Evolutionary conservation across 352 stramenopile genomes (phyloP).

Genomic region (Pythium coloratum): DNA sequence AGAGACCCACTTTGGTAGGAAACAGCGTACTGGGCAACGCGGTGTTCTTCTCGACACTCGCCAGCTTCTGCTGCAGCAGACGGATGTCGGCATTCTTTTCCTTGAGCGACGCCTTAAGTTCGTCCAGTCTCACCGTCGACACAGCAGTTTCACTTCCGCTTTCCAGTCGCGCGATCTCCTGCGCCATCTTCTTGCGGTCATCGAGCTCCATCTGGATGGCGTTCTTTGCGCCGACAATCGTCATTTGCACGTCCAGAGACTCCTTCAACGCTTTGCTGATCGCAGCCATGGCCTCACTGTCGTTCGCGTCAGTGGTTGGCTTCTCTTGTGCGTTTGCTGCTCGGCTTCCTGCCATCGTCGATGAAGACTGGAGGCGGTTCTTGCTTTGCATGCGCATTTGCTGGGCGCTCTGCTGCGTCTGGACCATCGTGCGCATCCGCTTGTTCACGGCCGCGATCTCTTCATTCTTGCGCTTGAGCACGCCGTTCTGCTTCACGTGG

Average conservation of each 20-base stretch:
- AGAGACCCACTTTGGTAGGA: conserved; percentile 35
- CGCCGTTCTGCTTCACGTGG: conserved; percentile 43
- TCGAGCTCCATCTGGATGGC: conserved; percentile 53
- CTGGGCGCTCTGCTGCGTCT: conserved; percentile 30
- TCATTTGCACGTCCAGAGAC: conserved; percentile 45
- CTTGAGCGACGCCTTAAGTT: conserved; percentile 38
- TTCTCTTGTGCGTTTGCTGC: conserved; percentile 2
- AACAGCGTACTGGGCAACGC: conserved; percentile 43
- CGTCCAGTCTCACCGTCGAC: conserved; percentile 21
- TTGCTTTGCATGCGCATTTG: conserved; percentile 34
- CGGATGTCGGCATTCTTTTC: conserved; percentile 62
- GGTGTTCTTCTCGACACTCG: conserved; percentile 50
- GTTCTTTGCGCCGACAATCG: conserved; percentile 47
- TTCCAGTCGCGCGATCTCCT: conserved; percentile 37
- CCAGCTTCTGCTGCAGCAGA: conserved; percentile 61
- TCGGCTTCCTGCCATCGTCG: not conserved
- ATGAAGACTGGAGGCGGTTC: conserved; percentile 5
- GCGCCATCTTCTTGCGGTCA: conserved; percentile 49
- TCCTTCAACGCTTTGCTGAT: conserved; percentile 40
- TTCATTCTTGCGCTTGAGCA: conserved; percentile 66
- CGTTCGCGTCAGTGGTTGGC: not conserved
- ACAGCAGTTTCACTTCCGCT: not conserved
- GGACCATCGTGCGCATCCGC: conserved; percentile 35
- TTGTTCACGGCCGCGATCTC: conserved; percentile 48
- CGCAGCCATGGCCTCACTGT: conserved; percentile 28